Base-by-base conservation (phyloP, 257 asterid species). In the Catharanthus roseus region DNA sequence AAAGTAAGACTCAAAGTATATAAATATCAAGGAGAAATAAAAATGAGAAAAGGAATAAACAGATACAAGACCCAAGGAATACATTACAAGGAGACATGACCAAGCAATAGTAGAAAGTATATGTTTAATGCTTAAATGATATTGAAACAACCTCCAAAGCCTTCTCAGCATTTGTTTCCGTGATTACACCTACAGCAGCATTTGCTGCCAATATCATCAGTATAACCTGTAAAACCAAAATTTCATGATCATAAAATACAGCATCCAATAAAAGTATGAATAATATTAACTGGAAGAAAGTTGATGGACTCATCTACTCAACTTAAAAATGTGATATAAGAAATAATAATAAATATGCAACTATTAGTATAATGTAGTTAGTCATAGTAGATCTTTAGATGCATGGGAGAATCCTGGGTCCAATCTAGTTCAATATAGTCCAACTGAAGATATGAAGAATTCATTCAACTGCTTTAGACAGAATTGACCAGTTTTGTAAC, bases 181-280 rank as follows among this genome's bases (percentile, higher is more conserved):
- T 93, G 74, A 91, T 93, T 71, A 93, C 99, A 67, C 99, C 99
- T 21, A 93, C 99, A 38, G 97, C 96, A 63, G 99, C 99, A 88
- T 93, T 93, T 76, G 99, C 99, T 75, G 99, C 99, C 87, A 93
- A 84, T 84, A 93, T 93, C 97, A 89, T 86, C 79, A 93, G 88
- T 71, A 93, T 93, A 34, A 93, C 99, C 99, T 93, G 78, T 42
- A 69, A 73, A 65, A 42, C 58, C 58, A 71, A 73, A 61, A 72
- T 42, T 8, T 15, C 28, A 36, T 62, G 67, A 54, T 36, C 24
- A 38, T 39, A 77, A 68, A 47, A 55, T 24, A 21, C n/a, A 65
- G 21, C 28, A 70, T 8, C 10, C 49, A 41, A 18, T 29, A 19
- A 31, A 41, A 54, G 24, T 53, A 57, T 57, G 42, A 73, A 26